phyloP scores from a whole-genome alignment of 2,329 filamentous ascomycete genomes.

The Cucurbitaria berberidis region DNA sequence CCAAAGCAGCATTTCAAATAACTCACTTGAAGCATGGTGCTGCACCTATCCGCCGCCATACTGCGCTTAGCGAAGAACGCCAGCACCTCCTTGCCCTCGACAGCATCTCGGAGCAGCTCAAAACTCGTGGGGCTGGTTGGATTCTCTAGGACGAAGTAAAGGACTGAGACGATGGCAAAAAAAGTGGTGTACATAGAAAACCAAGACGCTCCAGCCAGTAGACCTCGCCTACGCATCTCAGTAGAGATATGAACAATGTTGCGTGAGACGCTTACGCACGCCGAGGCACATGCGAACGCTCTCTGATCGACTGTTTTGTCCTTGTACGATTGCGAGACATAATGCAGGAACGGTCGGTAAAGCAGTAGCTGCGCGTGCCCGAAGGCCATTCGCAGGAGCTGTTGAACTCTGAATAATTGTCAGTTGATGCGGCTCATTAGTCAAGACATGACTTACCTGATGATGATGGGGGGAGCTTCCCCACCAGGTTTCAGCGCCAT shows the following conservation, averaged over 20 bases:
- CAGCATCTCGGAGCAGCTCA: constrained; percentile 84
- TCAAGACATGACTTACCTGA: constrained; percentile 65
- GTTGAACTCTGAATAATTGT: constrained; percentile 61
- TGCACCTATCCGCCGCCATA: constrained; percentile 87
- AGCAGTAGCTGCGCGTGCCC: constrained; percentile 83
- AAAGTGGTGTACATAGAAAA: constrained; percentile 86
- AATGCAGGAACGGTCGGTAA: constrained; percentile 83
- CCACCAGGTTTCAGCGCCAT: constrained; percentile 78
- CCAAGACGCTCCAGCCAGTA: constrained; percentile 84
- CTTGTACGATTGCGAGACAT: constrained; percentile 68
- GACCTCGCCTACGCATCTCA: constrained; percentile 75
- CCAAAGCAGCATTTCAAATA: neutral
- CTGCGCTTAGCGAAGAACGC: constrained; percentile 80
- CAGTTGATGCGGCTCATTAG: constrained; percentile 2
- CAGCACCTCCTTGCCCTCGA: constrained; percentile 82
- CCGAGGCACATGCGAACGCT: constrained; percentile 76
- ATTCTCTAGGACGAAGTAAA: constrained; percentile 83
- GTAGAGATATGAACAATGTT: constrained; percentile 82
- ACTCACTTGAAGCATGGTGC: constrained; percentile 75
- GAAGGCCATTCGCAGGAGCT: constrained; percentile 78
- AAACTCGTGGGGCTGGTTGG: constrained; percentile 74
- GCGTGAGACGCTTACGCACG: constrained; percentile 69
- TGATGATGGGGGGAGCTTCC: constrained; percentile 74
- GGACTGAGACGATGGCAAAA: constrained; percentile 77
- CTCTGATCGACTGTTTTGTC: constrained; percentile 69